Evolutionary conservation across 192 early-diverging fungal species (phyloP).

Genomic region (Dispira parvispora): DNA sequence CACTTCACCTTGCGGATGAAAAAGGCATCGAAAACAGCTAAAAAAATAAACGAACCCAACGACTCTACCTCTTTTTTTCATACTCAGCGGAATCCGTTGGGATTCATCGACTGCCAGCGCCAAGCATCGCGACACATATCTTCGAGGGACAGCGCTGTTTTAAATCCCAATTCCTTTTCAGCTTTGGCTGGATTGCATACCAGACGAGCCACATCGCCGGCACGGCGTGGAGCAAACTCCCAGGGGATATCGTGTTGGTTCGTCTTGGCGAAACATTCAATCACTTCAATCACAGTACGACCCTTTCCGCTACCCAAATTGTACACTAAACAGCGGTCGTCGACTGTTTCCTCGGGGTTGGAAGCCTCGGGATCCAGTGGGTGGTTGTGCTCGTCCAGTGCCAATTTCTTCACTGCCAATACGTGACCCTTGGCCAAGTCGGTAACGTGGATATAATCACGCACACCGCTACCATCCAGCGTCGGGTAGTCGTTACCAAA

Average conservation of each 20-base stretch:
- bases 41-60: background rate
- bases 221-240: constrained; percentile 40
- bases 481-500: constrained; percentile 90
- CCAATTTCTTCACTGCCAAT: constrained; percentile 61
- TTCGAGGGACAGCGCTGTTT: constrained; percentile 33
- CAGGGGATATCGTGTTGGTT: constrained; percentile 68
- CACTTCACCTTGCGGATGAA: no score
- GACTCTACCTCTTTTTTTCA: background rate
- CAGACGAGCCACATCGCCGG: constrained; percentile 73
- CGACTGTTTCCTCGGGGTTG: constrained; percentile 1
- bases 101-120: constrained; percentile 55
- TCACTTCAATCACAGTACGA: constrained; percentile 82
- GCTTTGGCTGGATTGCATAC: constrained; percentile 61
- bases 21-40: no score
- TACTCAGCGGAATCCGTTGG: constrained; percentile 33
- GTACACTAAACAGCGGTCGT: constrained; percentile 52
- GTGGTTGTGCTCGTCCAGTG: constrained; percentile 12
- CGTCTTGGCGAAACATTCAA: constrained; percentile 63
- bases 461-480: constrained; percentile 76
- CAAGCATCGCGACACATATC: constrained; percentile 53
- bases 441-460: constrained; percentile 93
- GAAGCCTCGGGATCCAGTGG: background rate
- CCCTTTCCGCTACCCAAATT: constrained; percentile 89
- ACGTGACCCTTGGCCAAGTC: constrained; percentile 85
- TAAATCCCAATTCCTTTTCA: constrained; percentile 42